A percentile compares a stretch with the other conserved stretches of the same genome.
phyloP scores from a whole-genome alignment of 768 basidiomycete genomes.

The Leccinum aurantiacum region DNA sequence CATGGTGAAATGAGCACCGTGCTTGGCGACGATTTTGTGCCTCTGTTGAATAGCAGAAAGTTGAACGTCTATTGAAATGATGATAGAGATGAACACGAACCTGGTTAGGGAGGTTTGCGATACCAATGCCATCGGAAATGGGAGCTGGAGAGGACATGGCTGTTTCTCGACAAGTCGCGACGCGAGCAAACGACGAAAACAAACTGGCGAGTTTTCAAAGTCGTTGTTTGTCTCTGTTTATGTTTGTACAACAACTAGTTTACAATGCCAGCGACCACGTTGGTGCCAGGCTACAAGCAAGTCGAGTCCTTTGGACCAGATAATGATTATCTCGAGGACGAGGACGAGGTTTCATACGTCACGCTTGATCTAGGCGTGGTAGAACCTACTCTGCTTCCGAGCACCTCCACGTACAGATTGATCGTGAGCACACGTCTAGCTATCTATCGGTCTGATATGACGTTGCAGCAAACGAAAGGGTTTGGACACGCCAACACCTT shows the following conservation, averaged over 20 bases:
- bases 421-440: constrained; percentile 49
- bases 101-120: constrained; percentile 98
- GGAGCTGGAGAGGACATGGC: constrained; percentile 32
- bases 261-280: constrained; percentile 22
- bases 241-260: constrained; percentile 13
- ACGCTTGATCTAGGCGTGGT: constrained; percentile 71
- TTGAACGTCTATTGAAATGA: background rate
- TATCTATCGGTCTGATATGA: background rate
- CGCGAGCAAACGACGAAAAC: constrained; percentile 21
- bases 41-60: constrained; percentile 49
- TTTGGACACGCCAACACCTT: constrained; percentile 74
- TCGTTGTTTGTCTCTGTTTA: constrained; percentile 29
- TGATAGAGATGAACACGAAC: constrained; percentile 41
- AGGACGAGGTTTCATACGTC: constrained; percentile 60
- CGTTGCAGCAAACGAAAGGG: constrained; percentile 44
- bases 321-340: constrained; percentile 58
- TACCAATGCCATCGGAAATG: constrained; percentile 79
- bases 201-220: constrained; percentile 25
- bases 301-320: constrained; percentile 69
- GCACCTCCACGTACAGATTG: constrained; percentile 65
- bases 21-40: constrained; percentile 99
- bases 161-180: constrained; percentile 20
- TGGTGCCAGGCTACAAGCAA: constrained; percentile 63
- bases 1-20: constrained; percentile 95
- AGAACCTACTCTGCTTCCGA: constrained; percentile 75